phyloP scores from a whole-genome alignment of 1,139 yeast species.

The Yamadazyma kanchanaburiensis region DNA sequence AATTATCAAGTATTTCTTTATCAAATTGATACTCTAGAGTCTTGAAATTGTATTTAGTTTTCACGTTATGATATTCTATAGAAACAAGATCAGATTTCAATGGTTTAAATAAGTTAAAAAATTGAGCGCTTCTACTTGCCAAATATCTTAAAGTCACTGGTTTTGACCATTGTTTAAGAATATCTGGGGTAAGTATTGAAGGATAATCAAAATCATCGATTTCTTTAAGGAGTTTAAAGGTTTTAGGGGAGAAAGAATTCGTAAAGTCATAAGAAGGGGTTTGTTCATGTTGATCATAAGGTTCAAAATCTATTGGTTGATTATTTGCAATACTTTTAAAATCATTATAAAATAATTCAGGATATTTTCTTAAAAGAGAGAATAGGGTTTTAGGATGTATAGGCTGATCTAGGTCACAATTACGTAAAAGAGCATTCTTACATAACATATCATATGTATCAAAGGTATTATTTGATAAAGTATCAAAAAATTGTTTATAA shows the following conservation, averaged over 20 bases:
- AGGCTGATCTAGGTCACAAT: slow-evolving; percentile 47
- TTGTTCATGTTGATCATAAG: slow-evolving; percentile 27
- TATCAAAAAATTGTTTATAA: slow-evolving; percentile 44
- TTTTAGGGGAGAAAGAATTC: slow-evolving; percentile 2
- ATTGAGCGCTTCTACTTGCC: slow-evolving; percentile 52
- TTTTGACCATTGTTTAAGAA: slow-evolving; percentile 41
- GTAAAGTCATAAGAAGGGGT: slow-evolving; percentile 9
- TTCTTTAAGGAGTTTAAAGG: slow-evolving; percentile 10
- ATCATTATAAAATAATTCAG: slow-evolving; percentile 36
- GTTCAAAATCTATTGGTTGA: slow-evolving; percentile 34
- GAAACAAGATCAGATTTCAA: slow-evolving; percentile 33
- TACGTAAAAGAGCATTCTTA: slow-evolving; percentile 43
- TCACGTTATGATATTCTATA: slow-evolving; percentile 51
- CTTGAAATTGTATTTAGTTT: slow-evolving; percentile 32
- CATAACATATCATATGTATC: slow-evolving; percentile 33
- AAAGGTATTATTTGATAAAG: slow-evolving; percentile 22
- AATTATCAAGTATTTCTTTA: slow-evolving; percentile 18
- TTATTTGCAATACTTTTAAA: slow-evolving; percentile 47
- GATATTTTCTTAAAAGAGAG: slow-evolving; percentile 31
- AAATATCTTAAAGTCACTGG: slow-evolving; percentile 58
- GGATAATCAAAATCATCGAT: slow-evolving; percentile 15
- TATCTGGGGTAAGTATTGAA: slow-evolving; percentile 7
- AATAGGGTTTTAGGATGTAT: slow-evolving; percentile 37
- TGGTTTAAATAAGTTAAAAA: slow-evolving; percentile 33
- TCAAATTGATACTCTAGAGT: slow-evolving; percentile 35